Evolutionary conservation across 1,284 basidiomycete species (phyloP).

Genomic region (Malassezia dermatis): DNA sequence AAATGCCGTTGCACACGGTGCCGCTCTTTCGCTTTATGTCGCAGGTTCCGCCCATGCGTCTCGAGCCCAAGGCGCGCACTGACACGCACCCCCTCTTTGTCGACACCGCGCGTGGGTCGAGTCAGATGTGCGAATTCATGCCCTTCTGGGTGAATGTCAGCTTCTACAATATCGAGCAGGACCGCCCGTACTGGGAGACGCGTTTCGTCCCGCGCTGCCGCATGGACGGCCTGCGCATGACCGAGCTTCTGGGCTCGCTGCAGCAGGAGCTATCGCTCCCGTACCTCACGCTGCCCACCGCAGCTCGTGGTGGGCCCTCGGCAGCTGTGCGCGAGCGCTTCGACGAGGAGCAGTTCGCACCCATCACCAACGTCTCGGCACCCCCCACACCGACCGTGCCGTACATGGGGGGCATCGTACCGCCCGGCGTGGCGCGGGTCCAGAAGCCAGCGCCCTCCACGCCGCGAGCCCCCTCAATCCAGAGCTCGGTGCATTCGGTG

Average conservation of each 20-base stretch:
- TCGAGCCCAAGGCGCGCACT: constrained; percentile 27
- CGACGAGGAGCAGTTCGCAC: constrained; percentile 33
- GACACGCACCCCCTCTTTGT: constrained; percentile 23
- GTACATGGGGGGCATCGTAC: not conserved
- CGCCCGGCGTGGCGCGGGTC: not conserved
- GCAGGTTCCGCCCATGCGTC: constrained; percentile 23
- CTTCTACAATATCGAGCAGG: constrained; percentile 47
- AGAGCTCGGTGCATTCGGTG: not conserved
- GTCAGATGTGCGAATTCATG: constrained; percentile 35
- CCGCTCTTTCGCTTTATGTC: constrained; percentile 48
- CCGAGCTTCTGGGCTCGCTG: constrained; percentile 44
- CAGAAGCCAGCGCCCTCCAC: not conserved
- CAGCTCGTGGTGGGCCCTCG: constrained; percentile 17
- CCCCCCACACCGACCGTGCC: not conserved
- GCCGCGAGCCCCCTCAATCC: not conserved
- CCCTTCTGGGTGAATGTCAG: constrained; percentile 47
- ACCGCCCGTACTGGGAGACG: constrained; percentile 40
- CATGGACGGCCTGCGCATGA: constrained; percentile 47
- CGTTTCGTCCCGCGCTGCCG: constrained; percentile 46
- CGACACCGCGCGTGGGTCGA: constrained; percentile 3
- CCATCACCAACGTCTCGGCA: constrained; percentile 10
- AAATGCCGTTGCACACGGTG: constrained; percentile 79
- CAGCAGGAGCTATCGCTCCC: constrained; percentile 42
- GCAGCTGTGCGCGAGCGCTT: constrained; percentile 30
- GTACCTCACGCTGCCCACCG: constrained; percentile 30